Conservation (phyloP, 805 yeast species). For the Saccharomycopsis fibuligera region DNA sequence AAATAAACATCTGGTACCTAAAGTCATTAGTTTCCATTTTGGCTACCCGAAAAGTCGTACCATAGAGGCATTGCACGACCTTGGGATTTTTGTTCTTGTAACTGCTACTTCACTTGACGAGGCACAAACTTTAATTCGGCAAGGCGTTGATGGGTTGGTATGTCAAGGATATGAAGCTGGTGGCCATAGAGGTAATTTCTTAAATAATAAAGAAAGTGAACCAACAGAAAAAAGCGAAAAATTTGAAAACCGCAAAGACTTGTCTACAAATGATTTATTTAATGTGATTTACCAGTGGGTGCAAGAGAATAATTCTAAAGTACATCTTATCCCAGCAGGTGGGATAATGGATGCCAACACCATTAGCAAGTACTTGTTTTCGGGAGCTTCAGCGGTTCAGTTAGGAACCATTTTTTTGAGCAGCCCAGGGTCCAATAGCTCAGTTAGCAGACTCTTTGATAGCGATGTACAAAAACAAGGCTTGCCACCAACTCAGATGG, state of each 20-base stretch:
- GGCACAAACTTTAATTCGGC: conserved; percentile 28
- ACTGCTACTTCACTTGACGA: conserved; percentile 43
- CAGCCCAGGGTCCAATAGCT: conserved; percentile 27
- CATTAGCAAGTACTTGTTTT: conserved; percentile 28
- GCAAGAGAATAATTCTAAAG: neutral
- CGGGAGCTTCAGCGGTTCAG: conserved; percentile 48
- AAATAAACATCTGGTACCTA: conserved; percentile 28
- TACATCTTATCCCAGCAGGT: conserved; percentile 45
- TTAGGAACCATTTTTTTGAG: conserved; percentile 48
- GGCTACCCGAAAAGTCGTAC: conserved; percentile 36
- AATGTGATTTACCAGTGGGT: conserved; percentile 17
- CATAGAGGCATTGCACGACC: conserved; percentile 30
- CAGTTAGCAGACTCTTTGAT: neutral
- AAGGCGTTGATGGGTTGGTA: conserved; percentile 42
- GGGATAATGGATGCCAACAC: conserved; percentile 37
- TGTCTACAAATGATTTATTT: conserved; percentile 31
- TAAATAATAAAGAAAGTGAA: conserved; percentile 29
- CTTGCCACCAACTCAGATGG: conserved; percentile 26
- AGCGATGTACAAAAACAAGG: neutral
- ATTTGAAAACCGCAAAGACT: no score
- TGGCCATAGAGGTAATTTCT: conserved; percentile 52
- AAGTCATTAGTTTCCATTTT: conserved; percentile 47
- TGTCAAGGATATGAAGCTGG: conserved; percentile 62
- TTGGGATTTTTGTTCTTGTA: conserved; percentile 38
- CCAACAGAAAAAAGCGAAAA: no score